These are phyloP conservation scores for Tremellales sp. DNA, from an alignment of 1,284 basidiomycete species.

Conservation along the genomic window DNA sequence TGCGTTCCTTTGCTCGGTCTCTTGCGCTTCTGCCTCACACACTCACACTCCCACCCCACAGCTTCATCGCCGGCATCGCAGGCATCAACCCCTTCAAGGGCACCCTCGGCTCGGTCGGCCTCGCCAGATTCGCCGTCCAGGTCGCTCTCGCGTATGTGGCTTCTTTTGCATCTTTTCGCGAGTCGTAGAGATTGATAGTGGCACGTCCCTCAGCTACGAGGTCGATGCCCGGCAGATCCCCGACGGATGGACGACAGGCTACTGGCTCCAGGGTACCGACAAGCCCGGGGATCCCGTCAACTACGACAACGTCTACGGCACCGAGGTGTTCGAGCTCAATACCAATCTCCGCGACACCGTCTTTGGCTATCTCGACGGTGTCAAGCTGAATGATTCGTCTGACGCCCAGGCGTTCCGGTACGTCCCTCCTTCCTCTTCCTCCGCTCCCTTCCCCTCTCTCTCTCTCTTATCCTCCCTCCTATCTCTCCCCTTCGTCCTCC, in stretches of 20 bases:
- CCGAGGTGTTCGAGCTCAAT: conserved; percentile 56
- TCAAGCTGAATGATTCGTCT: conserved; percentile 48
- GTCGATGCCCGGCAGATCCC: conserved; percentile 54
- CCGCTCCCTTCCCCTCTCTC: no score
- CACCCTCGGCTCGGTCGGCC: conserved; percentile 52
- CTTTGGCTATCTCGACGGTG: conserved; percentile 39
- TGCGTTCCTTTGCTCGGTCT: conserved; percentile 20
- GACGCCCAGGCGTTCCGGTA: conserved; percentile 38
- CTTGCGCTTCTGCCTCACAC: neutral
- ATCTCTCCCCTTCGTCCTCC: no score
- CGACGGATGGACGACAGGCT: conserved; percentile 51
- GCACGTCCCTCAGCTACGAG: conserved; percentile 40
- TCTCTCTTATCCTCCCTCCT: neutral
- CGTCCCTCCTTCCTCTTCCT: no score
- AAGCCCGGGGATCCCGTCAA: conserved; percentile 36
- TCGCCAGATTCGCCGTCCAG: conserved; percentile 53
- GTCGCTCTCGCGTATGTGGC: conserved; percentile 46
- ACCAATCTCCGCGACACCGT: conserved; percentile 51
- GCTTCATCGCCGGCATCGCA: conserved; percentile 51
- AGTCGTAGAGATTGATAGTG: neutral
- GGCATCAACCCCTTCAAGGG: conserved; percentile 52
- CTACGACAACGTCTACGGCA: conserved; percentile 51
- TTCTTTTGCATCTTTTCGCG: neutral
- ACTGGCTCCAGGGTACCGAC: conserved; percentile 43
- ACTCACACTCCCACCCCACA: conserved; percentile 1